Conservation (phyloP, 2,329 filamentous ascomycete species). For the Beauveria medogensis region DNA sequence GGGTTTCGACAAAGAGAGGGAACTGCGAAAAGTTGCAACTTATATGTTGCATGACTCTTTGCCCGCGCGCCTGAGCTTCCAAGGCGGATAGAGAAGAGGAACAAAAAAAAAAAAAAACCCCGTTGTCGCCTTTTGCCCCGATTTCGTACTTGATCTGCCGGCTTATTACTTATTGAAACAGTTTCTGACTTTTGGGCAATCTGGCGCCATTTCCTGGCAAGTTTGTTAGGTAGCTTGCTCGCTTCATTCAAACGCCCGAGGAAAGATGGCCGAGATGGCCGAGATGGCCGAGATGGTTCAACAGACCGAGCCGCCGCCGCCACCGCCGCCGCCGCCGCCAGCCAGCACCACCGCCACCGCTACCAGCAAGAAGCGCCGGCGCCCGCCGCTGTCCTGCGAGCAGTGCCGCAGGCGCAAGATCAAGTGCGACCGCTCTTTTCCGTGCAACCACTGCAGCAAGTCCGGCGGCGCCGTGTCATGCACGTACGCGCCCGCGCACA, state of each 20-base stretch:
- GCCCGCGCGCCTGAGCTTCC: no score
- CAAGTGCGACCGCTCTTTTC: constrained; percentile 49
- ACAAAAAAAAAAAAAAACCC: no score
- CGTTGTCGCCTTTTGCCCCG: no score
- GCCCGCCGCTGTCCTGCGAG: constrained; percentile 41
- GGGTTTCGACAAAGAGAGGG: no score
- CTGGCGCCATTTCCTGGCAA: not conserved
- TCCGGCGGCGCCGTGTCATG: constrained; percentile 41
- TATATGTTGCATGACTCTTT: no score
- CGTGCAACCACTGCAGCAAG: constrained; percentile 52
- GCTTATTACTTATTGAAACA: no score
- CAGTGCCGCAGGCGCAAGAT: constrained; percentile 55
- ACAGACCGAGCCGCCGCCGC: constrained; percentile 24
- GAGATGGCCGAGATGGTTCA: constrained; percentile 33
- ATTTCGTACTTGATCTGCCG: no score
- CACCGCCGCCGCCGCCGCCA: not conserved
- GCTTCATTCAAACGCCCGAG: not conserved
- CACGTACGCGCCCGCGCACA: constrained; percentile 37
- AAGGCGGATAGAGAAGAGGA: no score
- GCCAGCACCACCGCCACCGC: not conserved
- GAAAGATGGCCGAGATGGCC: constrained; percentile 14
- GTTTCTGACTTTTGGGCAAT: no score
- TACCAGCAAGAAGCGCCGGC: constrained; percentile 29
- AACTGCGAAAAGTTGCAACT: no score
- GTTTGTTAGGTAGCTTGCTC: no score